Conservation (phyloP, 352 stramenopile species). For the Globisporangium echinulatum region DNA sequence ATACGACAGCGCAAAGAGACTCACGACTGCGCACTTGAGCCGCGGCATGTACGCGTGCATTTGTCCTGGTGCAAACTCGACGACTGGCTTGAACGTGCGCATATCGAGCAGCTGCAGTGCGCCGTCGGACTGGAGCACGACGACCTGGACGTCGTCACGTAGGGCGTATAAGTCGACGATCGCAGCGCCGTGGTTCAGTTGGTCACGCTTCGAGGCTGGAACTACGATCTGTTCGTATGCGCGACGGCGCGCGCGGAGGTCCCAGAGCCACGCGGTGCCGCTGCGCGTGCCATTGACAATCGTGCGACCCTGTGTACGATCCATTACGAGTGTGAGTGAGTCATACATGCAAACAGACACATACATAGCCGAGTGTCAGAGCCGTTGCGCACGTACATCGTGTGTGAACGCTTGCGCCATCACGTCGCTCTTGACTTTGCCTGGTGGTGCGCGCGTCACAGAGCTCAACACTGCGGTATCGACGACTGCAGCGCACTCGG, state of each 20-base stretch:
- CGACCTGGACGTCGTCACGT: constrained; percentile 24
- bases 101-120: constrained; percentile 41
- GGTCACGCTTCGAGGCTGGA: neutral
- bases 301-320: constrained; percentile 20
- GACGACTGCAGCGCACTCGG: constrained; percentile 5
- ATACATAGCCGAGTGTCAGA: neutral
- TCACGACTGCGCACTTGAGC: constrained; percentile 27
- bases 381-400: constrained; percentile 1
- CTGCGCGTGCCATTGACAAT: constrained; percentile 45
- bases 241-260: constrained; percentile 22
- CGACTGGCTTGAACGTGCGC: constrained; percentile 26
- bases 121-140: constrained; percentile 41
- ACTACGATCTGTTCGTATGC: constrained; percentile 8
- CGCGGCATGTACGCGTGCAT: constrained; percentile 23
- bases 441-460: constrained; percentile 17
- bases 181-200: constrained; percentile 16
- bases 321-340: neutral
- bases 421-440: constrained; percentile 28
- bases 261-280: constrained; percentile 44
- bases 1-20: neutral
- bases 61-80: constrained; percentile 24
- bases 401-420: constrained; percentile 35
- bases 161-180: constrained; percentile 37
- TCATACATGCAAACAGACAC: too few species aligned
- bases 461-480: constrained; percentile 1